Evolutionary conservation across 495 filamentous ascomycete genomes (phyloP), one percentile per base, ranked within the genome.

Genomic region (Rusavskia elegans): DNA sequence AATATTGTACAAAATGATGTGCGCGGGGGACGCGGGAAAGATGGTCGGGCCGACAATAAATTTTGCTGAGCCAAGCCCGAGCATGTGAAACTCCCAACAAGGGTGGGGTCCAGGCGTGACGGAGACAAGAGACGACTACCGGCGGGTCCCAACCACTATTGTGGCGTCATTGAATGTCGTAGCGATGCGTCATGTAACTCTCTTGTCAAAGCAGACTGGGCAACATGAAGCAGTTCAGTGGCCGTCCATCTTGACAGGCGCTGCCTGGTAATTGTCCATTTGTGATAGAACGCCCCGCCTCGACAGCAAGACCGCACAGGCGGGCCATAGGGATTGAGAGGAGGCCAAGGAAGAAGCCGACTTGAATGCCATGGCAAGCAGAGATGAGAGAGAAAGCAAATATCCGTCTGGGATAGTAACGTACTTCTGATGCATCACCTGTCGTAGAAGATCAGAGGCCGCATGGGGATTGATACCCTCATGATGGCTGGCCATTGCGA

Each of bases 381-480:
- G 8, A 48, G 40, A 17, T 50, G 29, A 39, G 39, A 51, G 53
- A 45, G 41, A 41, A 48, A 29, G 49, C 40, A 49, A 25, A 52
- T 48, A 36, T 35, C 25, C 25, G 32, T 11, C 5, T 2, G 32
- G 13, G 32, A 35, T 14, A 35, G 32, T 8, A 59, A 68, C 72
- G 69, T 66, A 76, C 73, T 64, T 71, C 40, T 71, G 72, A 50
- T 68, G 54, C 60, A 69, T 68, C 54, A 20, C 50, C 27, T 52
- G 35, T 20, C 52, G 10, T 29, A 53, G 49, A 36, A 52, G 41
- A 36, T 48, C 49, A 19, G 41, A 19, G 21, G 54, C 49, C 35
- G 54, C 41, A 45, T 73, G 68, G 62, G 70, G 68, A 59, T 73
- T 73, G 62, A 67, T 64, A 62, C 66, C 68, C 61, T 66, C 69